Conservation (phyloP, 2,329 filamentous ascomycete species). For the Exophiala spinifera region DNA sequence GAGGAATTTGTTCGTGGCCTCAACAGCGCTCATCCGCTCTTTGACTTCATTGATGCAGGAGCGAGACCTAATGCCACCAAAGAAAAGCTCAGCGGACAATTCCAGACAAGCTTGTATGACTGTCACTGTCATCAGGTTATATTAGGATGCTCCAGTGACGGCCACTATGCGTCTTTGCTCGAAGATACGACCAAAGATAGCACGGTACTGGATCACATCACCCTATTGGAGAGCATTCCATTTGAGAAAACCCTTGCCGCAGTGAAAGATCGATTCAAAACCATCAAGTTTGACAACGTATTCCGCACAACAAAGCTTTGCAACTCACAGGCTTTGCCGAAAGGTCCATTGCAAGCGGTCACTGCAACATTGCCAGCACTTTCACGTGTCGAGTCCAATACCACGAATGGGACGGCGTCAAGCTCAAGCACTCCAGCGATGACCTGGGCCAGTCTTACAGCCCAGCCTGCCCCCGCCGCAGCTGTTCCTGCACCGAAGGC, state of each 20-base stretch:
- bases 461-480: constrained; percentile 21
- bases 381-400: constrained; percentile 38
- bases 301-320: constrained; percentile 45
- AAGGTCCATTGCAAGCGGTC: constrained; percentile 21
- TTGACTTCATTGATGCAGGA: constrained; percentile 51
- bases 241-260: constrained; percentile 53
- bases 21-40: constrained; percentile 49
- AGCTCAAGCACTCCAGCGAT: constrained; percentile 31
- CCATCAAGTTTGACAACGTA: constrained; percentile 50
- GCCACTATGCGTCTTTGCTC: constrained; percentile 52
- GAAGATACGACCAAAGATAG: constrained; percentile 48
- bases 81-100: constrained; percentile 46
- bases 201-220: constrained; percentile 48
- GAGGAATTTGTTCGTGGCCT: constrained; percentile 57
- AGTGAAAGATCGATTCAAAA: constrained; percentile 48
- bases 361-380: constrained; percentile 35
- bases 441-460: constrained; percentile 38
- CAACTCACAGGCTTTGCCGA: constrained; percentile 26
- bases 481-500: constrained; percentile 17
- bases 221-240: constrained; percentile 55
- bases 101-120: constrained; percentile 56
- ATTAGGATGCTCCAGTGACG: constrained; percentile 58
- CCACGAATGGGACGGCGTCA: constrained; percentile 38
- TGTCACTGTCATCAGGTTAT: constrained; percentile 60
- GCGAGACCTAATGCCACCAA: constrained; percentile 44